Evolutionary conservation across 495 filamentous ascomycete species (phyloP).

Genomic region (Amniculicola lignicola): DNA sequence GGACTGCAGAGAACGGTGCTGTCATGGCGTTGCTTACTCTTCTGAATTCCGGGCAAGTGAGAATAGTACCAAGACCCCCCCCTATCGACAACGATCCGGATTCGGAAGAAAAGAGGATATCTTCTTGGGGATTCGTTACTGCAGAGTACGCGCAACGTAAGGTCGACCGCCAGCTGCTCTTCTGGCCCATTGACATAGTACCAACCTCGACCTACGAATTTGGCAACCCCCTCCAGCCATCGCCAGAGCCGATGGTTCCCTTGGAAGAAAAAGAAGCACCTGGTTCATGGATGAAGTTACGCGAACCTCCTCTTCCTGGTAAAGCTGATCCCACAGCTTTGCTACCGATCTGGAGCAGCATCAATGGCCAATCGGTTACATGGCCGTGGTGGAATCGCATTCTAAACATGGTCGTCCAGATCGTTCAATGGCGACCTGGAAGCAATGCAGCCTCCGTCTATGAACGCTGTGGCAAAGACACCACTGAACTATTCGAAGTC

Average conservation of each 20-base stretch:
- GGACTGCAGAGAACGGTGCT: conserved; percentile 59
- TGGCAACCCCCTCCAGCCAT: conserved; percentile 52
- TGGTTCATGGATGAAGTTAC: conserved; percentile 12
- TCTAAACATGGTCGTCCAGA: conserved; percentile 23
- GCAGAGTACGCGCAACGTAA: conserved; percentile 67
- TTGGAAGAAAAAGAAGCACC: neutral
- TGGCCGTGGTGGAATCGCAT: conserved; percentile 57
- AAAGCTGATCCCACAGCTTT: conserved; percentile 41
- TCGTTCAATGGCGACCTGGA: conserved; percentile 17
- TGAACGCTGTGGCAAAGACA: neutral
- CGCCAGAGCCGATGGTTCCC: conserved; percentile 33
- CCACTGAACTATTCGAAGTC: conserved; percentile 22
- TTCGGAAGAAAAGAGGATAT: conserved; percentile 30
- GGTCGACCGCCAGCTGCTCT: conserved; percentile 62
- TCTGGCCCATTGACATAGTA: conserved; percentile 60
- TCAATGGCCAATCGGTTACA: conserved; percentile 59
- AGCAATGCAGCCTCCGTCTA: conserved; percentile 1
- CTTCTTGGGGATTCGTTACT: conserved; percentile 66
- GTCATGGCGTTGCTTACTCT: conserved; percentile 70
- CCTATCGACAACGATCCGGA: conserved; percentile 50
- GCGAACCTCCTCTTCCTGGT: conserved; percentile 17
- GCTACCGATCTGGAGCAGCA: conserved; percentile 77
- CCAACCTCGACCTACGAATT: conserved; percentile 59
- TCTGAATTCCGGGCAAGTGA: conserved; percentile 56
- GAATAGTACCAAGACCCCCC: conserved; percentile 53